phyloP scores from a whole-genome alignment of 1,284 basidiomycete genomes.

The Rhodotorula glutinis region DNA sequence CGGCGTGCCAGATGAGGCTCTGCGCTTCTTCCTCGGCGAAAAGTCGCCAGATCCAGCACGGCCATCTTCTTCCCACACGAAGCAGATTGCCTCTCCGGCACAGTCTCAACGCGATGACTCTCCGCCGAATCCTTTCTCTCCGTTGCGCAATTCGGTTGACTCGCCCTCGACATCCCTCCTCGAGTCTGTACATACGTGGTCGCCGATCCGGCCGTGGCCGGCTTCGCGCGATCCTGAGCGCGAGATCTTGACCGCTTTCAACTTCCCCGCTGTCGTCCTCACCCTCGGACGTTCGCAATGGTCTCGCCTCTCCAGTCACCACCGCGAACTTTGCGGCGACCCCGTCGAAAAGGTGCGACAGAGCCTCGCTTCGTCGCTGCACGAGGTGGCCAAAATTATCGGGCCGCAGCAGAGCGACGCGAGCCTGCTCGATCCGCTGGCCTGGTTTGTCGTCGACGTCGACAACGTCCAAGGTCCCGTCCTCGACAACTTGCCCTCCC shows the following conservation, averaged over 20 bases:
- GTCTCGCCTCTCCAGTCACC: conserved; percentile 68
- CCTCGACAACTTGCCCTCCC: conserved; percentile 51
- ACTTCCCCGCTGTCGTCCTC: conserved; percentile 85
- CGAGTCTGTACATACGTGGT: conserved; percentile 14
- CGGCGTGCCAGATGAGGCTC: conserved; percentile 66
- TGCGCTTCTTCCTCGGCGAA: conserved; percentile 68
- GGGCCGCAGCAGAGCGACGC: conserved; percentile 63
- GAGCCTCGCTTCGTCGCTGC: conserved; percentile 79
- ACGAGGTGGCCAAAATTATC: conserved; percentile 83
- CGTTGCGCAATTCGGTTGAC: conserved; percentile 26
- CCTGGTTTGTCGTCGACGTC: conserved; percentile 57
- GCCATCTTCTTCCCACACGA: background rate
- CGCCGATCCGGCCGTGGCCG: conserved; percentile 13
- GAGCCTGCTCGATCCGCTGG: conserved; percentile 75
- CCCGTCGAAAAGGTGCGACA: conserved; percentile 58
- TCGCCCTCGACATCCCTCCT: conserved; percentile 22
- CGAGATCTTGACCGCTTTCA: conserved; percentile 80
- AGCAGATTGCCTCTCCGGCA: background rate
- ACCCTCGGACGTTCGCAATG: conserved; percentile 76
- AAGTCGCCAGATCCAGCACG: background rate
- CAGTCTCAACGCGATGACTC: conserved; percentile 5
- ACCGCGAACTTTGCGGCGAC: conserved; percentile 60
- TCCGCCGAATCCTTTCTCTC: conserved; percentile 3
- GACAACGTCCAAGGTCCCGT: conserved; percentile 64
- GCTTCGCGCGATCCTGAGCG: conserved; percentile 27